A percentile compares a stretch with the other conserved stretches of the same genome.
phyloP scores from a whole-genome alignment of 805 yeast genomes.

The Zygosaccharomyces rouxii region DNA sequence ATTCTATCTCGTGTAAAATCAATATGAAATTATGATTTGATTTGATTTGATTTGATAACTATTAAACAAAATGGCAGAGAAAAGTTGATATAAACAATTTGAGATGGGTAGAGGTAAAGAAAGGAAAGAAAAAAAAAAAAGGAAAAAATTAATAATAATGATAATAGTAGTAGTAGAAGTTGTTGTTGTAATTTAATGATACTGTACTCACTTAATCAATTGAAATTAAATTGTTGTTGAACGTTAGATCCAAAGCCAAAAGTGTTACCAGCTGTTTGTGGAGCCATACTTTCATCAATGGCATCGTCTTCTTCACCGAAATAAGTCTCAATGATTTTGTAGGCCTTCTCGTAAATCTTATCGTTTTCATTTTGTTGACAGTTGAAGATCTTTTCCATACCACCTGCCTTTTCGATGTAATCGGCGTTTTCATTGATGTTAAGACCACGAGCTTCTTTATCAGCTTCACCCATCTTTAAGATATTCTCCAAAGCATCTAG shows the following conservation, averaged over 20 bases:
- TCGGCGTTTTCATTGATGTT: constrained; percentile 81
- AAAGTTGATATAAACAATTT: neutral
- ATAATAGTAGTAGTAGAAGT: neutral
- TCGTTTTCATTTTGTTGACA: constrained; percentile 91
- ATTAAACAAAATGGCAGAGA: constrained; percentile 4
- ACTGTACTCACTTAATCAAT: constrained; percentile 11
- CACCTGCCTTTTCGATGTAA: constrained; percentile 96
- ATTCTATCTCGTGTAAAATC: too few species aligned
- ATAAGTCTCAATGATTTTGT: constrained; percentile 81
- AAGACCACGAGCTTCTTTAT: constrained; percentile 69
- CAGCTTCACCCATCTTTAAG: constrained; percentile 89
- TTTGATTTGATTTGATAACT: neutral
- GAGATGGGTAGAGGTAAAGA: neutral
- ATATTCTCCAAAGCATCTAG: constrained; percentile 93
- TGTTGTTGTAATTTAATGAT: neutral
- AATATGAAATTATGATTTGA: too few species aligned
- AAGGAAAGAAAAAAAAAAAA: neutral
- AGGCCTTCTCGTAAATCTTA: constrained; percentile 88
- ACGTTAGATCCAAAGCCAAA: constrained; percentile 80
- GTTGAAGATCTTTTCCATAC: constrained; percentile 91
- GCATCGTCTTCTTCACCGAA: constrained; percentile 76
- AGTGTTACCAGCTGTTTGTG: constrained; percentile 73
- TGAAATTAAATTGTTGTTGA: constrained; percentile 43
- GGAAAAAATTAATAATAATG: neutral
- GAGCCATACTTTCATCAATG: constrained; percentile 73